These are phyloP conservation scores for Hypoxylon cercidicola DNA, from an alignment of 495 filamentous ascomycete species.

Conservation along the genomic window DNA sequence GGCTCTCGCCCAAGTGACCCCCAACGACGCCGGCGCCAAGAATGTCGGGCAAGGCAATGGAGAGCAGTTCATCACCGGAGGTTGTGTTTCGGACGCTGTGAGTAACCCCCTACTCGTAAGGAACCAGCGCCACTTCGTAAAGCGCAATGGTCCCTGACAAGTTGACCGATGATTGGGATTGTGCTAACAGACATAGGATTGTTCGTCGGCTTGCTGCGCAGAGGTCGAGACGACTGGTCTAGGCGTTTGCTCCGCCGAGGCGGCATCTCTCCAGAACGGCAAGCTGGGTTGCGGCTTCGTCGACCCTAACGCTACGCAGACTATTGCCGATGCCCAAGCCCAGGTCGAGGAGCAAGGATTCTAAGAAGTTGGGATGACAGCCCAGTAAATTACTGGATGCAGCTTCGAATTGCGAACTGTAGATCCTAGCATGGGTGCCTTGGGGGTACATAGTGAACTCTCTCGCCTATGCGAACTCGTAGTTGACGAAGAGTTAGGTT, in stretches of 20 bases:
- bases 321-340: conserved; percentile 37
- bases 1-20: conserved; percentile 48
- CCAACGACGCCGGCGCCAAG: conserved; percentile 54
- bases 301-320: conserved; percentile 51
- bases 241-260: conserved; percentile 48
- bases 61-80: conserved; percentile 62
- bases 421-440: too few relatives aligned
- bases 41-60: conserved; percentile 64
- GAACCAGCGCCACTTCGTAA: neutral
- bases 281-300: conserved; percentile 57
- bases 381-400: neutral
- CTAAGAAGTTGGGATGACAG: conserved; percentile 4
- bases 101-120: conserved; percentile 1
- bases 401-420: neutral
- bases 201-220: conserved; percentile 41
- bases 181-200: conserved; percentile 22
- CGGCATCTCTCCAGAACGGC: conserved; percentile 45
- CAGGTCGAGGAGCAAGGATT: conserved; percentile 36
- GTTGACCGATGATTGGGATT: neutral
- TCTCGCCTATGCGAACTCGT: neutral
- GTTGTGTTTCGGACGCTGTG: conserved; percentile 58
- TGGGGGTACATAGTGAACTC: neutral
- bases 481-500: neutral
- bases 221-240: conserved; percentile 36
- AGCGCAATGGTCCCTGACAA: neutral